Evolutionary conservation across 208 protist species (phyloP).

Genomic region (Trypanosoma cruzi): DNA sequence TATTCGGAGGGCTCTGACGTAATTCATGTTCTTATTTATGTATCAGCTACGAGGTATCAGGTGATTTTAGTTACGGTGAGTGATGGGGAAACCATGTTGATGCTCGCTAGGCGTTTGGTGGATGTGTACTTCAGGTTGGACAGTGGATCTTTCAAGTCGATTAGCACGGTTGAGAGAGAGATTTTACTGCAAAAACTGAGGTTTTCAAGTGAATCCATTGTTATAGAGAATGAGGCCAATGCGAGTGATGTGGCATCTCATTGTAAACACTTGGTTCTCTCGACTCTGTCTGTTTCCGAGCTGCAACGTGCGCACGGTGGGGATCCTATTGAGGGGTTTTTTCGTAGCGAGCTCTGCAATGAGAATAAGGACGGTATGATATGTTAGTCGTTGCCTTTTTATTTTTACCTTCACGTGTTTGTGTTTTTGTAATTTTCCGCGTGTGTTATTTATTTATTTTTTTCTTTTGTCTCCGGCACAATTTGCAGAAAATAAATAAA

Average conservation of each 20-base stretch:
- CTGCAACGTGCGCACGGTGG: slow-evolving; percentile 21
- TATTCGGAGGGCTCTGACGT: slow-evolving; percentile 34
- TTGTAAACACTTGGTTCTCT: slow-evolving; percentile 39
- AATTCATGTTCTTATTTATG: slow-evolving; percentile 44
- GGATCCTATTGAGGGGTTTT: slow-evolving; percentile 34
- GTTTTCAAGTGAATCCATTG: slow-evolving; percentile 40
- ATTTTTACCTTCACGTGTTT: slow-evolving; percentile 24
- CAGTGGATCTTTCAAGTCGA: slow-evolving; percentile 39
- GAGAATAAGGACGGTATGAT: slow-evolving; percentile 4
- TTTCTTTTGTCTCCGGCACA: background rate
- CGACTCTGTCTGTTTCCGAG: slow-evolving; percentile 26
- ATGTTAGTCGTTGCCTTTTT: background rate
- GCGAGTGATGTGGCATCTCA: slow-evolving; percentile 29
- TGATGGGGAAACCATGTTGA: slow-evolving; percentile 37
- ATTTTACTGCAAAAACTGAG: slow-evolving; percentile 23
- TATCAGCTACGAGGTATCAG: slow-evolving; percentile 32
- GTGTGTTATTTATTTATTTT: slow-evolving; percentile 7
- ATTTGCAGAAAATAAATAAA: too few species aligned
- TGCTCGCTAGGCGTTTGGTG: slow-evolving; percentile 30
- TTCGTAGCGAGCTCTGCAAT: slow-evolving; percentile 18
- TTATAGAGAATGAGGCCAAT: slow-evolving; percentile 16
- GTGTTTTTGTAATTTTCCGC: slow-evolving; percentile 19
- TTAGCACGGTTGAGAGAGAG: slow-evolving; percentile 16
- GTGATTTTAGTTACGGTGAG: slow-evolving; percentile 40
- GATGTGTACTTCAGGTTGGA: slow-evolving; percentile 41